phyloP scores from a whole-genome alignment of 2,329 filamentous ascomycete genomes.

The Lojkania enalia region DNA sequence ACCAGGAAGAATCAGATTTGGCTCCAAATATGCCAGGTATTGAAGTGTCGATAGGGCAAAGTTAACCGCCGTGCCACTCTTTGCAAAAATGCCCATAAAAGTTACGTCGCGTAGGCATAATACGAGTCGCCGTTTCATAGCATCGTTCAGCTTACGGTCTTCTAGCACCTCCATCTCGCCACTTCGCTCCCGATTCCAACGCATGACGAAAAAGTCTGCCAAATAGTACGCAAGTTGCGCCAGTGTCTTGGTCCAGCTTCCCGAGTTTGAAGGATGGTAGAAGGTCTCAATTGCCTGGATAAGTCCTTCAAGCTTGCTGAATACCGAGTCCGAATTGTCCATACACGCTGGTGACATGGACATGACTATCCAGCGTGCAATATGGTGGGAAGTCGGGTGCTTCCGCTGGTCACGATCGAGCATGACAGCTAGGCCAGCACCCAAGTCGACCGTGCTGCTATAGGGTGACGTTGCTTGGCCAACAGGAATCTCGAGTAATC shows the following conservation, averaged over 20 bases:
- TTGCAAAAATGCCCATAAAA: slow-evolving; percentile 98
- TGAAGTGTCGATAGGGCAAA: slow-evolving; percentile 91
- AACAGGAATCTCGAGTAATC: slow-evolving; percentile 92
- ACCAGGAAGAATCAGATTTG: slow-evolving; percentile 86
- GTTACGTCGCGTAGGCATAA: slow-evolving; percentile 86
- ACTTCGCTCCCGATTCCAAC: slow-evolving; percentile 94
- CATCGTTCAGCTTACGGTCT: slow-evolving; percentile 76
- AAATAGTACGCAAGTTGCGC: slow-evolving; percentile 91
- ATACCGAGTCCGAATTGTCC: slow-evolving; percentile 74
- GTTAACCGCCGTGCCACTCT: slow-evolving; percentile 87
- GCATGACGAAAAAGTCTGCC: slow-evolving; percentile 93
- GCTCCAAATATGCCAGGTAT: slow-evolving; percentile 86
- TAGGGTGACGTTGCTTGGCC: slow-evolving; percentile 95
- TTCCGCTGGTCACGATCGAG: slow-evolving; percentile 93
- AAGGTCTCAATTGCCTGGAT: slow-evolving; percentile 97
- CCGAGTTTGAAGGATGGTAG: slow-evolving; percentile 97
- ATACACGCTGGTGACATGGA: slow-evolving; percentile 85
- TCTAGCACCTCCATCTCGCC: slow-evolving; percentile 86
- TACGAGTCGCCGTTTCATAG: slow-evolving; percentile 88
- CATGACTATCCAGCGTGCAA: slow-evolving; percentile 90
- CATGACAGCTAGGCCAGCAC: slow-evolving; percentile 80
- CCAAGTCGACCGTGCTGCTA: slow-evolving; percentile 75
- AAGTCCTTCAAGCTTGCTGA: slow-evolving; percentile 84
- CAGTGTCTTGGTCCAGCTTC: slow-evolving; percentile 85
- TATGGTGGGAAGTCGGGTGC: slow-evolving; percentile 87